phyloP scores from a whole-genome alignment of 78 protist species.

The Emiliania huxleyi region DNA sequence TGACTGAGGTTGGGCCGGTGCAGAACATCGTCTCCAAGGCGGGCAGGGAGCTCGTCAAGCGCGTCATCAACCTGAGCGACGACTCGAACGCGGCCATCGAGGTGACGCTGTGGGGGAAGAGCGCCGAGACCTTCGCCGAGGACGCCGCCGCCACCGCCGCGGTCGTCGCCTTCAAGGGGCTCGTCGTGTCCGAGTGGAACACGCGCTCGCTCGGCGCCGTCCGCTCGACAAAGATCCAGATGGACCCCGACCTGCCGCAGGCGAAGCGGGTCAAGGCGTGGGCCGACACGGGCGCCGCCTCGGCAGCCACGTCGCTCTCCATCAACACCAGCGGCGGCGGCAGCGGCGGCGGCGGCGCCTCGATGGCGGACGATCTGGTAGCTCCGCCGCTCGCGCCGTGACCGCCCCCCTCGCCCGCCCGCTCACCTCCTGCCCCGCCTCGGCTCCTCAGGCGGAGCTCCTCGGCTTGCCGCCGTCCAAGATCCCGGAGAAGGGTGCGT shows the following conservation, averaged over 20 bases:
- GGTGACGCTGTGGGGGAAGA: not conserved
- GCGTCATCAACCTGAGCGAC: not conserved
- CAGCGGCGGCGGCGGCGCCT: not conserved
- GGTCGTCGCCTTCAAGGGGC: not conserved
- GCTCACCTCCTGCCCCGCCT: no score
- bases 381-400: not conserved
- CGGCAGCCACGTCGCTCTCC: not conserved
- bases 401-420: not conserved
- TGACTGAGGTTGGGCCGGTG: not conserved
- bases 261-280: not conserved
- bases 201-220: not conserved
- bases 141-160: not conserved
- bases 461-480: no score
- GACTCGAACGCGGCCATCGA: not conserved
- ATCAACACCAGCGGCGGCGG: not conserved
- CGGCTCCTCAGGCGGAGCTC: no score
- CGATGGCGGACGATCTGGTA: not conserved
- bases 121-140: not conserved
- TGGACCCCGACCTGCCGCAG: not conserved
- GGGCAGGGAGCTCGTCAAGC: not conserved
- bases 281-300: not conserved
- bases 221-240: not conserved
- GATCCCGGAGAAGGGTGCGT: not conserved
- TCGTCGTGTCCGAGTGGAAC: not conserved
- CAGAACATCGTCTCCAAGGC: not conserved